Conservation (phyloP, 1,139 yeast species). For the Kluyveromyces sp. region DNA sequence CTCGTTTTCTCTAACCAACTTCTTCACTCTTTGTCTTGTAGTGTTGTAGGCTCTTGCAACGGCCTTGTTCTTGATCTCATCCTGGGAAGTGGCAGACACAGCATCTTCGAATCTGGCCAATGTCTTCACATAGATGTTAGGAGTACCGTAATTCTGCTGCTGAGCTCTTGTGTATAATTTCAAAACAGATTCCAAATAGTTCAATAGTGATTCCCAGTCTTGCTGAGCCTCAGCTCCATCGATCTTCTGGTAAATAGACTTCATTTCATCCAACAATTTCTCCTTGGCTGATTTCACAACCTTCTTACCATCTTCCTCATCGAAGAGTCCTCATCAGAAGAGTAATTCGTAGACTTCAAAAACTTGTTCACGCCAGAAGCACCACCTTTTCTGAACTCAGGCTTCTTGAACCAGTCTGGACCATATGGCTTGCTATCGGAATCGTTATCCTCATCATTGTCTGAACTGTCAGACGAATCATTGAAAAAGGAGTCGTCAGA, state of each 20-base stretch:
- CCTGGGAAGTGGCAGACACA: constrained; percentile 47
- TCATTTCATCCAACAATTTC: constrained; percentile 83
- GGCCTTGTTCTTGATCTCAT: constrained; percentile 70
- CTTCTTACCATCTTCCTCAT: constrained; percentile 55
- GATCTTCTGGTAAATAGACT: constrained; percentile 55
- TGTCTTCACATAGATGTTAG: constrained; percentile 61
- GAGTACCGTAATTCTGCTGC: constrained; percentile 68
- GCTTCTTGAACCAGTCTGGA: constrained; percentile 34
- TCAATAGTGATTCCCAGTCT: constrained; percentile 73
- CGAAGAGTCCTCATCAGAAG: constrained; percentile 46
- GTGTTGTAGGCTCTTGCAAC: constrained; percentile 86
- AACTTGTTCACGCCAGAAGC: constrained; percentile 24
- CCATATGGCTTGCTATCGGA: constrained; percentile 34
- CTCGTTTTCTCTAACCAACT: constrained; percentile 60
- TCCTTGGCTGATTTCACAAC: constrained; percentile 93
- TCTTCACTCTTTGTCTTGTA: constrained; percentile 80
- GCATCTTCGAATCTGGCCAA: constrained; percentile 69
- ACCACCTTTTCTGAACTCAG: constrained; percentile 34
- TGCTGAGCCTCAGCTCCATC: constrained; percentile 63
- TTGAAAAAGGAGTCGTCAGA: constrained; percentile 25
- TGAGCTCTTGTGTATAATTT: constrained; percentile 59
- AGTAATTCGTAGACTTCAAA: constrained; percentile 31
- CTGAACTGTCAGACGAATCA: constrained; percentile 30
- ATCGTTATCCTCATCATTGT: constrained; percentile 37
- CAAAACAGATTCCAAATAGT: constrained; percentile 72